These are phyloP conservation scores for Colletotrichum chrysophilum DNA, from an alignment of 2,329 filamentous ascomycete species.

Conservation along the genomic window DNA sequence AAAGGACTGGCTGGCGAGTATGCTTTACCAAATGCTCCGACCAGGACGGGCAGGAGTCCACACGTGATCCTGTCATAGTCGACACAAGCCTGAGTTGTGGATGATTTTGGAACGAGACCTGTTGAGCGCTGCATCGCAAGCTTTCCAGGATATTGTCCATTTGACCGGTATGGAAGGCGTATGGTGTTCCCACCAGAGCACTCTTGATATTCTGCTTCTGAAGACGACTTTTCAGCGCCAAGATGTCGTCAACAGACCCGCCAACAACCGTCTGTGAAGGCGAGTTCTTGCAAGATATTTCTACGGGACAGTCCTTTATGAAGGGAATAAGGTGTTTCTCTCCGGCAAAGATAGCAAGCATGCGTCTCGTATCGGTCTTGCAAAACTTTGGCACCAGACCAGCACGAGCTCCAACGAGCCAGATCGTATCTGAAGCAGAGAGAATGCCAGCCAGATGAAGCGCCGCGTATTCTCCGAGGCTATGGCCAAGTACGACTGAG, in stretches of 20 bases:
- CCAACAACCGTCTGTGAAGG: not conserved
- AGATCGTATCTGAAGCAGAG: conserved; percentile 1
- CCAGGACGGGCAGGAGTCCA: not conserved
- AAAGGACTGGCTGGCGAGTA: not conserved
- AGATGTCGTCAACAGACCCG: not conserved
- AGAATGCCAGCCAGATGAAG: conserved; percentile 63
- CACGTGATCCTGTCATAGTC: not conserved
- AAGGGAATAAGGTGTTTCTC: not conserved
- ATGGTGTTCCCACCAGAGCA: not conserved
- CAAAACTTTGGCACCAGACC: not conserved
- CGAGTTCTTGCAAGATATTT: not conserved
- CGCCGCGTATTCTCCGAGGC: conserved; percentile 68
- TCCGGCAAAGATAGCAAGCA: not conserved
- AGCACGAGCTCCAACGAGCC: not conserved
- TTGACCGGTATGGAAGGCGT: not conserved
- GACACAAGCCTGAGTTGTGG: no score
- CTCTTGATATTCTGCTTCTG: not conserved
- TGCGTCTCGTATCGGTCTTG: not conserved
- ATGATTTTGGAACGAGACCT: not conserved
- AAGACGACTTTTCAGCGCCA: not conserved
- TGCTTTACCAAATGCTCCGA: not conserved
- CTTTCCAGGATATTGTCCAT: not conserved
- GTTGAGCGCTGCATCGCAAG: not conserved
- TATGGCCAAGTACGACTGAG: conserved; percentile 53
- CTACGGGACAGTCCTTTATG: not conserved